Evolutionary conservation across 2,329 filamentous ascomycete genomes (phyloP).

Genomic region (Leptographium radiaticola): DNA sequence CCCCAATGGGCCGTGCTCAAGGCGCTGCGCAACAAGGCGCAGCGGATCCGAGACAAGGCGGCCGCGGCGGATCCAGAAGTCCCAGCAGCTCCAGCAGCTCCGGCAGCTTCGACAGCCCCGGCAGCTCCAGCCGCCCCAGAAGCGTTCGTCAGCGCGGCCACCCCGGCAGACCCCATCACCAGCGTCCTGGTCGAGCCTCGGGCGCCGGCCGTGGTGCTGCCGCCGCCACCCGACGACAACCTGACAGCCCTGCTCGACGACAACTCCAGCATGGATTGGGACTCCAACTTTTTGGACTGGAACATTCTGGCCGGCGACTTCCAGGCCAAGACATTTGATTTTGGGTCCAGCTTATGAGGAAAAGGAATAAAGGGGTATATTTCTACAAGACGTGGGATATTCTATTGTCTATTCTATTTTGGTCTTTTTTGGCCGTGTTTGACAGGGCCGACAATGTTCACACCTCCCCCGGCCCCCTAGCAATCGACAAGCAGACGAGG

Average conservation of each 20-base stretch:
- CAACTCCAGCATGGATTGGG: conserved; percentile 7
- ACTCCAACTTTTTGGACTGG: conserved; percentile 10
- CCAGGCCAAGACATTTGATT: conserved; percentile 4
- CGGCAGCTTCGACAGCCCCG: not conserved
- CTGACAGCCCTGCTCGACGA: conserved; percentile 3
- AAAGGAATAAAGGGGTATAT: too few relatives aligned
- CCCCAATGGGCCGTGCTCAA: conserved; percentile 20
- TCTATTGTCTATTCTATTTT: not conserved
- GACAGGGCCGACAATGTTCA: too few relatives aligned
- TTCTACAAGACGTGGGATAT: not conserved
- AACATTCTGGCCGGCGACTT: conserved; percentile 6
- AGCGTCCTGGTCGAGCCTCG: not conserved
- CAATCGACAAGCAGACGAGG: conserved; percentile 12
- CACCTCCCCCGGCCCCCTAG: not conserved
- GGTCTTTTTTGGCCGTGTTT: too few relatives aligned
- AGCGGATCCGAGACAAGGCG: conserved; percentile 9
- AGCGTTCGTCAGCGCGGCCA: too few relatives aligned
- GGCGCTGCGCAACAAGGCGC: conserved; percentile 19
- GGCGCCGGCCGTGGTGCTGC: not conserved
- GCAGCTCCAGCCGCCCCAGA: too few relatives aligned
- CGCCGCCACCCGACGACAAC: not conserved
- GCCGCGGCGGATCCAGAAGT: not conserved
- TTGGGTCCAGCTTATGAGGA: not conserved
- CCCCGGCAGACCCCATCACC: not conserved
- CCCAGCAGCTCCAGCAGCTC: not conserved